Conservation (phyloP, 2,329 filamentous ascomycete genomes). For the Penicillium brevicompactum region DNA sequence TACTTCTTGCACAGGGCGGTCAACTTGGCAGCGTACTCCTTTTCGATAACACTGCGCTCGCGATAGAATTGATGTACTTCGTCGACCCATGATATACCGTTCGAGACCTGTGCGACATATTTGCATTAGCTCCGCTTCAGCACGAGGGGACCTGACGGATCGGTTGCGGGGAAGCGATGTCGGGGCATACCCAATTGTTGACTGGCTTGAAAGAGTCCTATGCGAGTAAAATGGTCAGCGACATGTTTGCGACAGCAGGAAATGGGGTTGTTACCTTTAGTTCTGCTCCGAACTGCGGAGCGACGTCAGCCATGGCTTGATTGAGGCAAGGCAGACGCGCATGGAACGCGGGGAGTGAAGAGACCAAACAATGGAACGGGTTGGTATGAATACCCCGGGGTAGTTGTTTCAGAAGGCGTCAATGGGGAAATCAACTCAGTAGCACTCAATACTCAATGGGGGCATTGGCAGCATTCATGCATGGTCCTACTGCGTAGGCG, state of each 20-base stretch:
- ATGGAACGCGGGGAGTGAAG: constrained; percentile 20
- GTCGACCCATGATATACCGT: constrained; percentile 91
- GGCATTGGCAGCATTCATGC: constrained; percentile 1
- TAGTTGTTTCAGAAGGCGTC: background rate
- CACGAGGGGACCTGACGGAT: constrained; percentile 12
- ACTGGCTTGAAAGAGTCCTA: constrained; percentile 97
- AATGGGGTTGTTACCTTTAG: constrained; percentile 69
- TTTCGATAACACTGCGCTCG: constrained; percentile 90
- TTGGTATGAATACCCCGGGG: background rate
- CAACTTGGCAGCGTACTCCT: constrained; percentile 91
- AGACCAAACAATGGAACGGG: background rate
- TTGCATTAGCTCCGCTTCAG: constrained; percentile 20
- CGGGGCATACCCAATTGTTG: constrained; percentile 72
- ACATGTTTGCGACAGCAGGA: background rate
- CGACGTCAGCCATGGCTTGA: constrained; percentile 71
- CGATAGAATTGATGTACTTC: constrained; percentile 98
- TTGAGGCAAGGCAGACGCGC: constrained; percentile 25
- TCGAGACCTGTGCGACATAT: constrained; percentile 59
- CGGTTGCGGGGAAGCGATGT: constrained; percentile 19
- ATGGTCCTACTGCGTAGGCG: constrained; percentile 27
- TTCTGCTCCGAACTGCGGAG: constrained; percentile 88
- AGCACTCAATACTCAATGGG: background rate
- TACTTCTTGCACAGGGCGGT: constrained; percentile 90
- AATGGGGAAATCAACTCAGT: background rate
- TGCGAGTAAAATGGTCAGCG: constrained; percentile 25